A percentile compares a stretch with the other conserved stretches of the same genome.
phyloP scores from a whole-genome alignment of 352 stramenopile genomes.

The Thalassiosira ordinaria region DNA sequence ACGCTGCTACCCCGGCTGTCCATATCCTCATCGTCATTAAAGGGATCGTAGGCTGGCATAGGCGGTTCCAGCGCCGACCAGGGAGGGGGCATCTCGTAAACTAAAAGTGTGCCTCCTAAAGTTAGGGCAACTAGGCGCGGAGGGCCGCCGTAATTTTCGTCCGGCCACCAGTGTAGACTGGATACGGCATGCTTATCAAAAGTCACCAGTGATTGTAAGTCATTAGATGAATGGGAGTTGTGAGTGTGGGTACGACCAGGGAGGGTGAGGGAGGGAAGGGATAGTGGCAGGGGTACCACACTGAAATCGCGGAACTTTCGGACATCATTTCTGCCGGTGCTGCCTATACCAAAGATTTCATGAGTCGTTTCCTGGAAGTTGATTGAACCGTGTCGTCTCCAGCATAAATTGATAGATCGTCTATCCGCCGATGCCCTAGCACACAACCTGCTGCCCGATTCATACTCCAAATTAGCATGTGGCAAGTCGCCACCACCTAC shows the following conservation, averaged over 20 bases:
- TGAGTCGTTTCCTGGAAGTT: conserved; percentile 54
- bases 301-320: conserved; percentile 69
- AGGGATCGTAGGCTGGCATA: conserved; percentile 80
- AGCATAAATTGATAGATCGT: conserved; percentile 50
- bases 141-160: conserved; percentile 75
- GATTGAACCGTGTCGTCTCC: conserved; percentile 52
- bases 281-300: conserved; percentile 66
- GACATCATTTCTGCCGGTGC: background rate
- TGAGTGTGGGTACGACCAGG: conserved; percentile 30
- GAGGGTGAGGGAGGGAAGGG: conserved; percentile 66
- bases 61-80: conserved; percentile 73
- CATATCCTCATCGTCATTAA: conserved; percentile 34
- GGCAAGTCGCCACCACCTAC: conserved; percentile 4
- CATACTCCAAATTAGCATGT: conserved; percentile 44
- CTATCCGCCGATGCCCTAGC: conserved; percentile 38
- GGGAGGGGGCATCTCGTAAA: conserved; percentile 82
- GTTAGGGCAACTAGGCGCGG: conserved; percentile 70
- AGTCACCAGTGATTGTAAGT: background rate
- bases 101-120: conserved; percentile 59
- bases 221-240: background rate
- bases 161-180: conserved; percentile 76
- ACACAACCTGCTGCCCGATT: conserved; percentile 51
- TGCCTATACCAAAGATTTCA: background rate
- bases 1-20: conserved; percentile 55
- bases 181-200: conserved; percentile 38